These are phyloP conservation scores for Volvox africanus DNA, from an alignment of 139 green algal species.

Conservation along the genomic window DNA sequence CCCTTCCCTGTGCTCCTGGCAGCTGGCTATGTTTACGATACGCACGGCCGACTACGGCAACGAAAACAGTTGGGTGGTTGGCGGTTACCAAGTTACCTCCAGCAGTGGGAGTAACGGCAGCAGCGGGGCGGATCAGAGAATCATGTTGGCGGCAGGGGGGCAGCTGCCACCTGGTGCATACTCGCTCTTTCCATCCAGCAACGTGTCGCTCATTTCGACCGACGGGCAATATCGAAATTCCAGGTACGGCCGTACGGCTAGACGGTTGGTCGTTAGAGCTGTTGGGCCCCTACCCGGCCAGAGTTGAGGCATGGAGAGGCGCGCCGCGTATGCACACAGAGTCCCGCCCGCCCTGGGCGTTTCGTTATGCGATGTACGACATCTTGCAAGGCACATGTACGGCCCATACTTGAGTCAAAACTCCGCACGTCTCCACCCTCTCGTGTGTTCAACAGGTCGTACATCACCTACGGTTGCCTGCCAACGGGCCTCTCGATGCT, in stretches of 20 bases:
- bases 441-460: no score
- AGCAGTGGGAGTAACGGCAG: background rate
- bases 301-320: no score
- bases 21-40: constrained; percentile 27
- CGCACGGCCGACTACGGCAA: constrained; percentile 38
- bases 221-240: background rate
- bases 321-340: no score
- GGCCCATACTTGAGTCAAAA: background rate
- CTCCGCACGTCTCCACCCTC: background rate
- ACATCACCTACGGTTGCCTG: constrained; percentile 54
- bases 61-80: constrained; percentile 50
- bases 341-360: no score
- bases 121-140: background rate
- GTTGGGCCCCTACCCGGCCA: no score
- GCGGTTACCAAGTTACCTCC: background rate
- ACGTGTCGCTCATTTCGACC: background rate
- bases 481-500: constrained; percentile 38
- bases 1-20: background rate
- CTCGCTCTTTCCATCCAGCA: background rate
- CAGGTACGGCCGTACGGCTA: no score
- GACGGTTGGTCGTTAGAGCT: no score
- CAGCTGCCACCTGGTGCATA: background rate
- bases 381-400: no score
- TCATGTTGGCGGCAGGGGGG: constrained; percentile 13
- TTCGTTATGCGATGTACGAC: no score